Evolutionary conservation across 2,329 filamentous ascomycete genomes (phyloP).

Genomic region (Epichloe hybrida): DNA sequence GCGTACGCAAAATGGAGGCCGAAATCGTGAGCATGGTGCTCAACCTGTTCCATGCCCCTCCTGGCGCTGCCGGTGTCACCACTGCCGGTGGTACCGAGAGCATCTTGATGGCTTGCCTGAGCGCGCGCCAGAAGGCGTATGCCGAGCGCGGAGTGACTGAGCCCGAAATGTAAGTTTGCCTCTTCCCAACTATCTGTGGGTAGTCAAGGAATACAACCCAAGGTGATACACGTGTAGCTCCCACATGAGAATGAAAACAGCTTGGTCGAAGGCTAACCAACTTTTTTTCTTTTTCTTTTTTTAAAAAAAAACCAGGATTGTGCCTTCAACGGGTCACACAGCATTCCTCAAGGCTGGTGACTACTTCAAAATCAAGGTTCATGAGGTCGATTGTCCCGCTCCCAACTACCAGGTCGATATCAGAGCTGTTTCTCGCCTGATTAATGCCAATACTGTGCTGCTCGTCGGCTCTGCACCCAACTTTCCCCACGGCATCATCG

Average conservation of each 20-base stretch:
- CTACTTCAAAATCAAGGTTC: slow-evolving; percentile 95
- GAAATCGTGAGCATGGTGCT: slow-evolving; percentile 95
- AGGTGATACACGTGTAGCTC: neutral
- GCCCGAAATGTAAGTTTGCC: slow-evolving; percentile 70
- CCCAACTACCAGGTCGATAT: slow-evolving; percentile 77
- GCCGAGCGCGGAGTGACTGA: slow-evolving; percentile 76
- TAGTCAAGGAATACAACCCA: neutral
- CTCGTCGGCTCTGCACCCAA: slow-evolving; percentile 93
- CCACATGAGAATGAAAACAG: neutral
- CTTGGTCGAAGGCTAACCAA: neutral
- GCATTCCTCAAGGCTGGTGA: slow-evolving; percentile 90
- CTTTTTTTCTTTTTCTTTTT: neutral
- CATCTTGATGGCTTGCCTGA: slow-evolving; percentile 88
- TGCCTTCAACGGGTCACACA: slow-evolving; percentile 88
- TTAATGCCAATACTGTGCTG: slow-evolving; percentile 88
- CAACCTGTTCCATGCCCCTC: slow-evolving; percentile 75
- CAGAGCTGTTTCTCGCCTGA: slow-evolving; percentile 61
- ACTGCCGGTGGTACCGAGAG: slow-evolving; percentile 92
- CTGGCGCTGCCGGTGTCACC: slow-evolving; percentile 73
- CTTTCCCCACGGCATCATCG: slow-evolving; percentile 96
- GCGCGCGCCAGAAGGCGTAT: slow-evolving; percentile 79
- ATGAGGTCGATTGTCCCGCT: slow-evolving; percentile 75
- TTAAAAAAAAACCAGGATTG: slow-evolving; percentile 45
- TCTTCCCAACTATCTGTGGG: neutral
- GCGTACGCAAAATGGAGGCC: slow-evolving; percentile 97